Conservation (phyloP, 352 stramenopile species). For the Phytophthora rubi region DNA sequence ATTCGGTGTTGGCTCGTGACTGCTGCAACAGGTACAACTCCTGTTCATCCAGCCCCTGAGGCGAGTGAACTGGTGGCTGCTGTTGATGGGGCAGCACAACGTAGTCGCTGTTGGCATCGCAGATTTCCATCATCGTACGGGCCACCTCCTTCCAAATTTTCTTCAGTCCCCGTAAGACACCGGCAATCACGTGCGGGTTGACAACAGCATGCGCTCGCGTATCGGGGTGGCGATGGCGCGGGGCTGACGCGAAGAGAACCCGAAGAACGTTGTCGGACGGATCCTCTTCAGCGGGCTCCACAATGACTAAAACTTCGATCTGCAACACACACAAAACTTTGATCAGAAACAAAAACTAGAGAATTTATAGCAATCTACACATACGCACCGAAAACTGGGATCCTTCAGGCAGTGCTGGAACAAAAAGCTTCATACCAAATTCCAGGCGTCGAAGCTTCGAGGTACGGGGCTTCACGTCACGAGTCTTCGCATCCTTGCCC, state of each 20-base stretch:
- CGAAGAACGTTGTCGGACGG: slow-evolving; percentile 41
- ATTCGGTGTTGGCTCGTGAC: slow-evolving; percentile 46
- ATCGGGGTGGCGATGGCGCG: slow-evolving; percentile 26
- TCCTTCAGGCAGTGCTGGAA: slow-evolving; percentile 53
- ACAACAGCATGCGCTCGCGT: slow-evolving; percentile 33
- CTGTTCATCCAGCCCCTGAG: slow-evolving; percentile 27
- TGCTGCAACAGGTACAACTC: slow-evolving; percentile 39
- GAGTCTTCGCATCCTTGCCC: slow-evolving; percentile 26
- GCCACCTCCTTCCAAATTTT: slow-evolving; percentile 63
- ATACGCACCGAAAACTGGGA: slow-evolving; percentile 60
- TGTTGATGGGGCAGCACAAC: slow-evolving; percentile 26
- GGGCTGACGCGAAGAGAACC: slow-evolving; percentile 50
- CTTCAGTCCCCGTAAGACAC: slow-evolving; percentile 55
- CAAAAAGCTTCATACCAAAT: slow-evolving; percentile 76
- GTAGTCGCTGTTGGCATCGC: slow-evolving; percentile 30
- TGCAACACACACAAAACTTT: slow-evolving; percentile 10
- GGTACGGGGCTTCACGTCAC: slow-evolving; percentile 10
- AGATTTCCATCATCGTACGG: slow-evolving; percentile 50
- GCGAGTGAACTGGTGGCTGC: slow-evolving; percentile 9
- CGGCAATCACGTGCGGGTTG: slow-evolving; percentile 51
- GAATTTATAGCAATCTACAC: slow-evolving; percentile 2
- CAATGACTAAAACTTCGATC: slow-evolving; percentile 53
- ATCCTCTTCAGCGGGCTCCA: slow-evolving; percentile 44
- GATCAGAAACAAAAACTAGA: slow-evolving; percentile 1
- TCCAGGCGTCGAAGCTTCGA: slow-evolving; percentile 46